Evolutionary conservation across 2,329 filamentous ascomycete species (phyloP), one percentile per base, ranked within the genome.

Genomic region (Sphaceloma murrayae): DNA sequence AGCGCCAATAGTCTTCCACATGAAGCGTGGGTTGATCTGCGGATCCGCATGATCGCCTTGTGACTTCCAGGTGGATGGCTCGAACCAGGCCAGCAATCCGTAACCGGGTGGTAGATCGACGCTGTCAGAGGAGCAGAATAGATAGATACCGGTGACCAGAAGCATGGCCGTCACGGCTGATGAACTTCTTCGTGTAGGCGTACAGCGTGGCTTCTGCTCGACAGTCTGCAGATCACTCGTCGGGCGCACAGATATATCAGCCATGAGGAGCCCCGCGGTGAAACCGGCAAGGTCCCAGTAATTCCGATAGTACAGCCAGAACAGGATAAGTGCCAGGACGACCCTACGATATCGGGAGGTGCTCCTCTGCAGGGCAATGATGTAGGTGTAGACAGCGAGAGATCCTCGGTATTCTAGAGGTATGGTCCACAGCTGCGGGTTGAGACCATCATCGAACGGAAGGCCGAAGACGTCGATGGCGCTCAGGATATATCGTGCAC

Each of bases 391-490:
- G 6, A 33, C 31, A 10, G 11, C 31, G 5, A 33, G 31, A 14
- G 31, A 33, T 4, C 31, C 31, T 3, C 31, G 31, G 11, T 10
- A 33, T 33, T 33, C 31, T 14, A 33, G 31, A 6, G 31, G 31
- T 33, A 33, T 33, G 10, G 31, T 33, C 31, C 31, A 33, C 4
- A 33, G 31, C 13, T 33, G 31, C 19, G 31, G 31, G 13, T 33
- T 33, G 31, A 33, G 31, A 33, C 31, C 31, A 10, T 13, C 19
- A 17, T 33, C 31, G 14, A 16, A 4, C 13, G 31, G 31, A 13
- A 33, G 16, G 3, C 14, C 16, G n/a, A 33, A 9, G 31, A 33
- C 19, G 14, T 33, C 31, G 3, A 33, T 9, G 4, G 31, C 4
- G 16, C 31, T 13, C 8, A 4, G 5, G 13, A 33, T 13, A 16